These are phyloP conservation scores for Talaromyces atroroseus DNA, from an alignment of 2,329 filamentous ascomycete genomes.

Conservation along the genomic window DNA sequence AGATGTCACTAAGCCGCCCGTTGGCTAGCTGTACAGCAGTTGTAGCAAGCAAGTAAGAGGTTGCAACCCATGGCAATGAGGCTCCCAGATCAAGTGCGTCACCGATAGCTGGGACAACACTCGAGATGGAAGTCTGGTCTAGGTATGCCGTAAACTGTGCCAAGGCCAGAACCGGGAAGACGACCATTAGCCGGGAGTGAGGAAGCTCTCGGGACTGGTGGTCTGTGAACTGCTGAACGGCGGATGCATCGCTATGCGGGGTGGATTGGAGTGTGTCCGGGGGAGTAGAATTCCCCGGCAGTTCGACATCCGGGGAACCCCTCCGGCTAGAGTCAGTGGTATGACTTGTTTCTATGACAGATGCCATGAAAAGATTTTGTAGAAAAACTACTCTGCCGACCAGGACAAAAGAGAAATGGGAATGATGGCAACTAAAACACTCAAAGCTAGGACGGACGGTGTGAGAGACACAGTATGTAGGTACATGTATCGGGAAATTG, in stretches of 20 bases:
- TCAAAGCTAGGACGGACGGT: not conserved
- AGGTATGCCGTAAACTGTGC: slow-evolving; percentile 7
- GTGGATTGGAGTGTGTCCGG: not conserved
- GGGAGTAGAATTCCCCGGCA: not conserved
- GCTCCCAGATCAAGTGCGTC: slow-evolving; percentile 1
- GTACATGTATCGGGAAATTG: not conserved
- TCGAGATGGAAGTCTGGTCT: slow-evolving; percentile 9
- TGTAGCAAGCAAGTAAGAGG: slow-evolving; percentile 26
- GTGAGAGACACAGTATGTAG: too few species aligned
- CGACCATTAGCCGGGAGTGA: not conserved
- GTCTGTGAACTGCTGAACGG: slow-evolving; percentile 1
- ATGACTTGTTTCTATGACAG: not conserved
- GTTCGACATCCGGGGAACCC: not conserved
- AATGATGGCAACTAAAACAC: not conserved
- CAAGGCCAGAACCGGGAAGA: slow-evolving; percentile 8
- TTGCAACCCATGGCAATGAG: slow-evolving; percentile 15
- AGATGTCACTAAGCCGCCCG: slow-evolving; percentile 51
- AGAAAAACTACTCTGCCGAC: not conserved
- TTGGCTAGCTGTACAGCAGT: slow-evolving; percentile 54
- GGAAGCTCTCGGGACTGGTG: slow-evolving; percentile 1
- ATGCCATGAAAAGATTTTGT: not conserved
- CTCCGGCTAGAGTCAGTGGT: not conserved
- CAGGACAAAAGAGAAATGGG: not conserved
- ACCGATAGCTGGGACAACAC: not conserved
- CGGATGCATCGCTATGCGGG: not conserved